Conservation (phyloP, 495 filamentous ascomycete species). For the Aspergillus bertholletiae region DNA sequence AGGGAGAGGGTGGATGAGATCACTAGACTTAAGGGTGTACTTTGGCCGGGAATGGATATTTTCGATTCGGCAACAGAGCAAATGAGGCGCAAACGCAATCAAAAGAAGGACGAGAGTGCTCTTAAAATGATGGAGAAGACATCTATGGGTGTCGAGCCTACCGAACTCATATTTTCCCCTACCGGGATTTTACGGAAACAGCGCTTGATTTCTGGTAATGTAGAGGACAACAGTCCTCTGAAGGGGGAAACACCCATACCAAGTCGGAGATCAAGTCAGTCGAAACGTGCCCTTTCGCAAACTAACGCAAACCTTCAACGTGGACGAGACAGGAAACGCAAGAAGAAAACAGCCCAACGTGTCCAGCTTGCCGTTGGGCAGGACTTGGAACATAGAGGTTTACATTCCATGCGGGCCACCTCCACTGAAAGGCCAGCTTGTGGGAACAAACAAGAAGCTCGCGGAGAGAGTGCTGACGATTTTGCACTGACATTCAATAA, state of each 20-base stretch:
- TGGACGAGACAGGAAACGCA: conserved; percentile 22
- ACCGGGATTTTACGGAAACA: conserved; percentile 52
- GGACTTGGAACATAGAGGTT: background rate
- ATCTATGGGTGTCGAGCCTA: conserved; percentile 64
- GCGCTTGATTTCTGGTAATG: conserved; percentile 53
- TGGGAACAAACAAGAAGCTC: conserved; percentile 6
- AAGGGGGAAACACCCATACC: conserved; percentile 48
- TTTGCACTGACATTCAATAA: conserved; percentile 22
- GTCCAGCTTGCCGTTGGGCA: conserved; percentile 1
- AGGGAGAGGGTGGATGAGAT: conserved; percentile 39
- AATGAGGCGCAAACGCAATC: conserved; percentile 78
- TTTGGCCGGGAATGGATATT: conserved; percentile 81
- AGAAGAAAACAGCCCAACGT: conserved; percentile 13
- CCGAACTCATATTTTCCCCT: conserved; percentile 64
- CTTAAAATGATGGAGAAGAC: conserved; percentile 66
- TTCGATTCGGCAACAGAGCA: conserved; percentile 81
- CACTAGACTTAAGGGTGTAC: conserved; percentile 64
- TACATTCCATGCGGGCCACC: conserved; percentile 5
- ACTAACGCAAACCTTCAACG: conserved; percentile 31
- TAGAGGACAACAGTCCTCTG: conserved; percentile 48
- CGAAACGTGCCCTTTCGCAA: conserved; percentile 25
- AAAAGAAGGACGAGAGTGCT: conserved; percentile 74
- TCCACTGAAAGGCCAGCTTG: conserved; percentile 1
- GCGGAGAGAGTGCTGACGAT: conserved; percentile 27
- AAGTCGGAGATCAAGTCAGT: conserved; percentile 25